phyloP scores from a whole-genome alignment of 2,329 filamentous ascomycete species.

The Alternaria brassicicola region DNA sequence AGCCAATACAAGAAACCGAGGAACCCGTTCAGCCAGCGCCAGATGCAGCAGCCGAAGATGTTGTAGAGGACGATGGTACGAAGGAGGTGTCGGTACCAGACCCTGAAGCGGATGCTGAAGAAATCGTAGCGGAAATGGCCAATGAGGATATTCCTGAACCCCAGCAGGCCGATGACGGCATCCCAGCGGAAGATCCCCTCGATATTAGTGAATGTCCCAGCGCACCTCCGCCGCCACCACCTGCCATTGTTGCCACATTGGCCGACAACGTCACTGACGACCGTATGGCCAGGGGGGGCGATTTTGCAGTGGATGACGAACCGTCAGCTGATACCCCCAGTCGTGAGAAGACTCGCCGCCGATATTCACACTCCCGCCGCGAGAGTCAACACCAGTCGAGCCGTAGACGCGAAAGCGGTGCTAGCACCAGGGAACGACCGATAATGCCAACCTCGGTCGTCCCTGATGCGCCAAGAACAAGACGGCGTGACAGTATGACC shows the following conservation, averaged over 20 bases:
- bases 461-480: constrained; percentile 29
- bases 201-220: constrained; percentile 1
- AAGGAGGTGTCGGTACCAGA: neutral
- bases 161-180: neutral
- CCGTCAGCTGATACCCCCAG: constrained; percentile 25
- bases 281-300: constrained; percentile 24
- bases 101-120: neutral
- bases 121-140: neutral
- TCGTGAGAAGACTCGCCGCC: constrained; percentile 36
- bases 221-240: neutral
- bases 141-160: neutral
- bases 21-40: neutral
- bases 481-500: constrained; percentile 43
- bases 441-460: constrained; percentile 21
- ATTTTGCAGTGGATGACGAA: constrained; percentile 36
- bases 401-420: constrained; percentile 41
- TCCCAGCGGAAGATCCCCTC: neutral
- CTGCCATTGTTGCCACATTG: neutral
- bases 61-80: neutral
- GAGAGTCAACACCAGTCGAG: constrained; percentile 36
- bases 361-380: constrained; percentile 39
- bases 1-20: neutral
- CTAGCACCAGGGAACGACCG: constrained; percentile 36
- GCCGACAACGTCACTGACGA: constrained; percentile 5
- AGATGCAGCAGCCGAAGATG: neutral